Conservation (phyloP, 192 early-diverging fungal species). For the Allomyces javanicus region DNA sequence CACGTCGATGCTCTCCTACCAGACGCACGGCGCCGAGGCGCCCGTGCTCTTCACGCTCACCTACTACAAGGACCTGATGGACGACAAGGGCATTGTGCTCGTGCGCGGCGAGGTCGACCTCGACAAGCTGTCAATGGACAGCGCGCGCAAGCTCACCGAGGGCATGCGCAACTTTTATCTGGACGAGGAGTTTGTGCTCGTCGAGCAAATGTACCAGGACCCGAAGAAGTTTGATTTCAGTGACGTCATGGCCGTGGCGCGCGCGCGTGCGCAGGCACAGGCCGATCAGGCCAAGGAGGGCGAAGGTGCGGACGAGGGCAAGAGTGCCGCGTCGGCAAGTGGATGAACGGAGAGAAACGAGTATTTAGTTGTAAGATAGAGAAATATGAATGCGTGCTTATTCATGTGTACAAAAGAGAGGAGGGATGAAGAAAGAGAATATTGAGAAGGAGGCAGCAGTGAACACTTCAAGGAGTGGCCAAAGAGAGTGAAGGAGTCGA, state of each 20-base stretch:
- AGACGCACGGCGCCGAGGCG: conserved; percentile 56
- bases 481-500: too few species aligned
- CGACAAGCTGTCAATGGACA: conserved; percentile 30
- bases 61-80: conserved; percentile 66
- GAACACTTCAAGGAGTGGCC: too few species aligned
- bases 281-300: too few species aligned
- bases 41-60: conserved; percentile 65
- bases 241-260: conserved; percentile 27
- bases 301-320: too few species aligned
- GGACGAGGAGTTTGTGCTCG: conserved; percentile 32
- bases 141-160: conserved; percentile 59
- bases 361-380: too few species aligned
- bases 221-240: conserved; percentile 57
- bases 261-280: neutral
- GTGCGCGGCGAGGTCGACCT: conserved; percentile 61
- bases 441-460: too few species aligned
- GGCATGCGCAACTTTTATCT: conserved; percentile 78
- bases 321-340: too few species aligned
- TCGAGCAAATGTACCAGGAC: conserved; percentile 60
- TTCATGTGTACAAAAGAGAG: too few species aligned
- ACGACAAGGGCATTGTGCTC: conserved; percentile 64
- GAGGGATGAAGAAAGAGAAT: too few species aligned
- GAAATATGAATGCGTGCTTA: too few species aligned
- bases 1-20: conserved; percentile 75
- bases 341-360: too few species aligned